Percentiles rank a stretch among this genome's conserved stretches.
Conservation (phyloP, 768 basidiomycete genomes). For the Rhizopogon rudus region DNA sequence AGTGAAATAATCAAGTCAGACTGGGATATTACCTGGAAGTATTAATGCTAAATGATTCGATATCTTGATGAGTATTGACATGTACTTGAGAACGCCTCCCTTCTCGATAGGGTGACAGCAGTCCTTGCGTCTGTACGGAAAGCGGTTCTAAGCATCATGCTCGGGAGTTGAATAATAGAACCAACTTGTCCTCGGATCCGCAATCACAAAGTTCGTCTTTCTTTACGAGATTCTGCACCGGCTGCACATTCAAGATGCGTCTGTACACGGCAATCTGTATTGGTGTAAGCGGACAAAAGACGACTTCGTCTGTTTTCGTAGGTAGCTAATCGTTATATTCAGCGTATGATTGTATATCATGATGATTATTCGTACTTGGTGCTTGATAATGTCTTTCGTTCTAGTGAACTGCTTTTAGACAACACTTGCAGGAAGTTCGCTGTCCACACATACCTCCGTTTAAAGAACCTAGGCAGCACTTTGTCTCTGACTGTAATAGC, state of each 20-base stretch:
- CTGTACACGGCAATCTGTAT: conserved; percentile 73
- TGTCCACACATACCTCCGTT: conserved; percentile 53
- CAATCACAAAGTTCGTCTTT: conserved; percentile 76
- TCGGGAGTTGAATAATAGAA: not conserved
- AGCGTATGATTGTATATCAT: not conserved
- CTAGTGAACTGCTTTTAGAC: conserved; percentile 23
- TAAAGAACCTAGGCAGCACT: conserved; percentile 77
- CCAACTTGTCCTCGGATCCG: conserved; percentile 53
- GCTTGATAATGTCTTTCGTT: conserved; percentile 72
- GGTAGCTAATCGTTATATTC: conserved; percentile 54
- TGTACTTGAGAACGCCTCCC: conserved; percentile 66
- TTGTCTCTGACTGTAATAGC: conserved; percentile 59
- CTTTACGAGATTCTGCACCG: conserved; percentile 66
- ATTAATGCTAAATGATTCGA: conserved; percentile 88
- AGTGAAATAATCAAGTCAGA: not conserved
- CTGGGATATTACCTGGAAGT: conserved; percentile 55
- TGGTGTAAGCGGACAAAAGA: conserved; percentile 84
- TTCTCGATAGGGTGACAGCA: conserved; percentile 45
- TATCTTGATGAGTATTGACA: conserved; percentile 79
- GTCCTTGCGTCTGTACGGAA: conserved; percentile 47
- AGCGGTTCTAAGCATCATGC: conserved; percentile 1
- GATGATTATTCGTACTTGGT: conserved; percentile 41
- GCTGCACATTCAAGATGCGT: conserved; percentile 54
- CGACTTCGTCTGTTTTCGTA: conserved; percentile 83
- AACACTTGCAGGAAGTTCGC: not conserved